These are phyloP conservation scores for Ophiosphaerella korrae DNA, from an alignment of 2,329 filamentous ascomycete species.

Conservation along the genomic window DNA sequence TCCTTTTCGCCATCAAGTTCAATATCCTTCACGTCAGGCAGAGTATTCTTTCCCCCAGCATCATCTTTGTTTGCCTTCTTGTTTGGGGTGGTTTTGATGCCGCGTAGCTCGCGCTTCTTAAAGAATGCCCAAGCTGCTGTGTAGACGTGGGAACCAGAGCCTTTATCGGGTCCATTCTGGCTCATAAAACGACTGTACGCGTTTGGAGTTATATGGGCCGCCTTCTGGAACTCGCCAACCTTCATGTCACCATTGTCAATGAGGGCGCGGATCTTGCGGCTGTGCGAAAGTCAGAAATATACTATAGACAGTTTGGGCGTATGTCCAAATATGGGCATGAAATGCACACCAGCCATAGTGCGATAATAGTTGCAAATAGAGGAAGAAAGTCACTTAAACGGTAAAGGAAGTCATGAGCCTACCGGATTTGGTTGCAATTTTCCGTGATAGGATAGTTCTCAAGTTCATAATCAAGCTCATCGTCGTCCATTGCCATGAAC, in stretches of 20 bases:
- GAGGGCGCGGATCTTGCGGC: conserved; percentile 49
- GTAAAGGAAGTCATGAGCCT: not conserved
- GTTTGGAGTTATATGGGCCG: conserved; percentile 44
- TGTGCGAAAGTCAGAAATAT: not conserved
- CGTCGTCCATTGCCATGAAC: conserved; percentile 6
- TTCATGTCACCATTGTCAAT: conserved; percentile 54
- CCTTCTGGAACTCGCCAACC: conserved; percentile 50
- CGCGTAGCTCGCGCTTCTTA: conserved; percentile 57
- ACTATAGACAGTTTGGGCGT: not conserved
- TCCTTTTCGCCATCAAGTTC: conserved; percentile 55
- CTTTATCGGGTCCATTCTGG: conserved; percentile 50
- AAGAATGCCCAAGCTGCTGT: conserved; percentile 49
- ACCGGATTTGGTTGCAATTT: conserved; percentile 28
- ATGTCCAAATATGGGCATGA: not conserved
- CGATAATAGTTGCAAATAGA: not conserved
- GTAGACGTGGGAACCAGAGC: conserved; percentile 37
- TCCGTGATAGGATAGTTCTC: conserved; percentile 21
- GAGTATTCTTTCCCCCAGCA: conserved; percentile 11
- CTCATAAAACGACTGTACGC: conserved; percentile 56
- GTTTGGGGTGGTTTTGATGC: conserved; percentile 42
- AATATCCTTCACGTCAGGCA: conserved; percentile 46
- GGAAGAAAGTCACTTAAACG: not conserved
- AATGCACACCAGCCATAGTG: not conserved
- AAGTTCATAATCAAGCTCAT: conserved; percentile 11
- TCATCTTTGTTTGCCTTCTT: conserved; percentile 21